Evolutionary conservation across 1,284 basidiomycete species (phyloP), one percentile per base, ranked within the genome.

Genomic region (Exobasidium rhododendri): DNA sequence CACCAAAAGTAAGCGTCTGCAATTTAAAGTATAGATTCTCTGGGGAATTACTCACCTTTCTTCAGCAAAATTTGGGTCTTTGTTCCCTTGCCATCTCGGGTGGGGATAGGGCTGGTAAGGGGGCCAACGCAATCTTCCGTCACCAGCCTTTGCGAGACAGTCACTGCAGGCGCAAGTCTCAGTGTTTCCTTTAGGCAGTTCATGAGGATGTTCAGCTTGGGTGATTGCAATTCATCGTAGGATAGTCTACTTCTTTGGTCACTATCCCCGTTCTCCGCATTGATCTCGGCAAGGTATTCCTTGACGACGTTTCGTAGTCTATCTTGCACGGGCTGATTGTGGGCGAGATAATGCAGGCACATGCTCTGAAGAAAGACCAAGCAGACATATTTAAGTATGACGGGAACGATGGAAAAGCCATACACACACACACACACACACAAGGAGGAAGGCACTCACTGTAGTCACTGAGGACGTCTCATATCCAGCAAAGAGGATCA

Each of bases 21-120:
- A 45, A n/a, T 3, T 45, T 45, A 45, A n/a, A 45, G 44, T 22
- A 45, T 45, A 45, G n/a, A n/a, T n/a, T n/a, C n/a, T n/a, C n/a
- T n/a, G n/a, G n/a, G n/a, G n/a, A n/a, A n/a, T n/a, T 20, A 50
- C 47, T 17, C 24, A 50, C 47, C 47, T 50, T 50, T 50, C 28
- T 20, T 20, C n/a, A 50, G 20, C 20, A 7, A 4, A 50, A 50
- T 50, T 4, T 50, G 14, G 13, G n/a, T 5, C 28, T 24, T 24
- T 28, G 26, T 50, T 13, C 26, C 47, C 20, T 26, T 50, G 22
- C 47, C 47, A 50, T 50, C 47, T 50, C 47, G 14, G 28, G 5
- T 6, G 3, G 47, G 47, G 14, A 50, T 50, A 5, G 47, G 47
- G n/a, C 24, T 50, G 14, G 20, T 28, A 4, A 50, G 26, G 20